These are phyloP conservation scores for Parafenestella ontariensis DNA, from an alignment of 2,329 filamentous ascomycete species.

Conservation along the genomic window DNA sequence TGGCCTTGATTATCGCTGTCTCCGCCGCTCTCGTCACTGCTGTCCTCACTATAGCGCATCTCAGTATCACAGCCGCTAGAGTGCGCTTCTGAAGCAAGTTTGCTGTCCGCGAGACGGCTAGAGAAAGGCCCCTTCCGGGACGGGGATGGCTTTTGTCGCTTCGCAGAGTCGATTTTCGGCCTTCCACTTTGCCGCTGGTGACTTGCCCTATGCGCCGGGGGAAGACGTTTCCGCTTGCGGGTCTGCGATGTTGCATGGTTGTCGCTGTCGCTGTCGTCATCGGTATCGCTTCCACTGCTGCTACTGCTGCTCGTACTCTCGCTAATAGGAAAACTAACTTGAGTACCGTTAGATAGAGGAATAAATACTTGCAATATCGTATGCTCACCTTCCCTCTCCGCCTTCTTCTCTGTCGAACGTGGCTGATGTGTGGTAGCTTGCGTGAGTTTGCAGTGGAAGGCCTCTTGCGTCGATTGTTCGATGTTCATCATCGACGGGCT, in stretches of 20 bases:
- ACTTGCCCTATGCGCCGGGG: background rate
- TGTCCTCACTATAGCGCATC: background rate
- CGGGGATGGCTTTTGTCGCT: slow-evolving; percentile 1
- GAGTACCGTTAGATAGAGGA: background rate
- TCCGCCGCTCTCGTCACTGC: too few relatives aligned
- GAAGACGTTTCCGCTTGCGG: slow-evolving; percentile 15
- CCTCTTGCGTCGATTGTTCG: slow-evolving; percentile 11
- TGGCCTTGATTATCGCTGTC: too few relatives aligned
- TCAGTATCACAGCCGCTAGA: background rate
- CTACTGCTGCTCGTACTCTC: slow-evolving; percentile 14
- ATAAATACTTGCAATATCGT: background rate
- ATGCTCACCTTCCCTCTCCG: background rate
- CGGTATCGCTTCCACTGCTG: slow-evolving; percentile 4
- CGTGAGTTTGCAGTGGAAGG: background rate
- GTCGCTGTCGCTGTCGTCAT: slow-evolving; percentile 5
- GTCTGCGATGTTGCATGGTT: slow-evolving; percentile 9
- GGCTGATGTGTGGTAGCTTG: background rate
- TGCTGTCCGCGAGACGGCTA: background rate
- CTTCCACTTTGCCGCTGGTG: slow-evolving; percentile 8
- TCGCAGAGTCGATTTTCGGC: slow-evolving; percentile 5
- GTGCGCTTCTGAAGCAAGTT: background rate
- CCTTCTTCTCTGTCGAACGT: background rate
- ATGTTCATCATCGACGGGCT: slow-evolving; percentile 11
- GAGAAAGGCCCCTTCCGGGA: background rate
- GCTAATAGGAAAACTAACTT: slow-evolving; percentile 1